These are phyloP conservation scores for Earliella scabrosa DNA, from an alignment of 1,284 basidiomycete species.

Conservation along the genomic window DNA sequence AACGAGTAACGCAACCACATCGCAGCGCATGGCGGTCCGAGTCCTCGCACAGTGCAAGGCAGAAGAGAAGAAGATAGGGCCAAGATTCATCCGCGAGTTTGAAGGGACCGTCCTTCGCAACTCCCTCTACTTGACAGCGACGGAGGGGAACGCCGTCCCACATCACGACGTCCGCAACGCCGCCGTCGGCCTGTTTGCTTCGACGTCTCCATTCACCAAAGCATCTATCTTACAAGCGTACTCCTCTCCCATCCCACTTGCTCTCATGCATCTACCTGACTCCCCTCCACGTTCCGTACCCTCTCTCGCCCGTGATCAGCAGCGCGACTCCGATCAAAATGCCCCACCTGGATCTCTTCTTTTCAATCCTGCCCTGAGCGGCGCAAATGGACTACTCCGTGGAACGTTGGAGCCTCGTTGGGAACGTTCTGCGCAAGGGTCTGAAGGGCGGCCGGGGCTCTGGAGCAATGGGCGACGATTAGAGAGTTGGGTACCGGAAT, in stretches of 20 bases:
- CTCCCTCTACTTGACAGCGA: conserved; percentile 29
- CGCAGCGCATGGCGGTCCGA: conserved; percentile 61
- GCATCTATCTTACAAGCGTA: conserved; percentile 68
- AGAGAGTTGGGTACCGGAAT: conserved; percentile 31
- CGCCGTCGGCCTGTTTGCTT: conserved; percentile 75
- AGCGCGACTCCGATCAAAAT: neutral
- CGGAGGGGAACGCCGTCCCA: neutral
- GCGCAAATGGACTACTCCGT: conserved; percentile 53
- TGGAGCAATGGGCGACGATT: conserved; percentile 53
- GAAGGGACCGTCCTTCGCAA: conserved; percentile 76
- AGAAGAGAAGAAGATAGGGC: conserved; percentile 78
- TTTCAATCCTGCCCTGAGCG: conserved; percentile 68
- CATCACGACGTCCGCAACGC: conserved; percentile 29
- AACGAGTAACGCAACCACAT: neutral
- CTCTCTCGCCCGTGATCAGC: neutral
- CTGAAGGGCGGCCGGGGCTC: conserved; percentile 53
- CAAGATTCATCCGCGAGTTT: conserved; percentile 83
- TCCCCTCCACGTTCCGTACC: neutral
- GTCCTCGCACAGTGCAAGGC: conserved; percentile 93
- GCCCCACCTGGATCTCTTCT: conserved; percentile 50
- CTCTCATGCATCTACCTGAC: conserved; percentile 76
- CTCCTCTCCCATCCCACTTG: conserved; percentile 74
- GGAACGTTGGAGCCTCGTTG: conserved; percentile 69
- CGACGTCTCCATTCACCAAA: conserved; percentile 77
- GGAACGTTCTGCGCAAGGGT: conserved; percentile 43